These are phyloP conservation scores for Breynia disticha DNA, from an alignment of 441 rosid species.

Conservation along the genomic window DNA sequence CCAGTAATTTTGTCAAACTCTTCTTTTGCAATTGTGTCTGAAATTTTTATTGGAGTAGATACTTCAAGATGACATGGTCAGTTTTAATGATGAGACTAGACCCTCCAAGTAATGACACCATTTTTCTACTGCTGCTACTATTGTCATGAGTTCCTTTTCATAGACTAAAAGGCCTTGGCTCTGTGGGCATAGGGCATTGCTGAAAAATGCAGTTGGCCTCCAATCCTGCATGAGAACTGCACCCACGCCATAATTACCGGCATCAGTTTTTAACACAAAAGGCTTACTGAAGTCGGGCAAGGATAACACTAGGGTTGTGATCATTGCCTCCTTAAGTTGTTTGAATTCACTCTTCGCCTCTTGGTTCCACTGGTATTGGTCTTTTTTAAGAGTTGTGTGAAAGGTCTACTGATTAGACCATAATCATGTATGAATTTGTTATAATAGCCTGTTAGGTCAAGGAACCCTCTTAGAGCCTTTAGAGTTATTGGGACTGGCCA, in stretches of 20 bases:
- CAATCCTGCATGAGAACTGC: not conserved
- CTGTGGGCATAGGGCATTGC: not conserved
- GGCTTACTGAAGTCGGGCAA: not conserved
- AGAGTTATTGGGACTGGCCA: not conserved
- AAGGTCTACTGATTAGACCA: not conserved
- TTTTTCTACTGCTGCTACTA: not conserved
- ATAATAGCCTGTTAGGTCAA: not conserved
- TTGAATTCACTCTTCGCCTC: not conserved
- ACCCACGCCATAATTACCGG: not conserved
- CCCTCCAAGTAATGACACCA: not conserved
- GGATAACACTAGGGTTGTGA: not conserved
- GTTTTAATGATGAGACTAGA: not conserved
- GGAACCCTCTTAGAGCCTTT: not conserved
- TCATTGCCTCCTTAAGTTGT: not conserved
- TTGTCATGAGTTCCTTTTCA: not conserved
- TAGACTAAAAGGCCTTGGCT: not conserved
- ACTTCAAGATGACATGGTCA: not conserved
- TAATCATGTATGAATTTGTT: not conserved
- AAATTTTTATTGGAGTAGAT: not conserved
- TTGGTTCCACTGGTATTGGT: not conserved
- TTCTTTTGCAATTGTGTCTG: not conserved
- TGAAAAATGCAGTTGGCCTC: not conserved
- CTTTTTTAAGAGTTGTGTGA: not conserved
- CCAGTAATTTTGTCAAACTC: not conserved
- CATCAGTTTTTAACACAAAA: not conserved